Evolutionary conservation across 73 alveolate genomes (phyloP), one percentile per base, ranked within the genome.

Genomic region (Breviolum minutum): DNA sequence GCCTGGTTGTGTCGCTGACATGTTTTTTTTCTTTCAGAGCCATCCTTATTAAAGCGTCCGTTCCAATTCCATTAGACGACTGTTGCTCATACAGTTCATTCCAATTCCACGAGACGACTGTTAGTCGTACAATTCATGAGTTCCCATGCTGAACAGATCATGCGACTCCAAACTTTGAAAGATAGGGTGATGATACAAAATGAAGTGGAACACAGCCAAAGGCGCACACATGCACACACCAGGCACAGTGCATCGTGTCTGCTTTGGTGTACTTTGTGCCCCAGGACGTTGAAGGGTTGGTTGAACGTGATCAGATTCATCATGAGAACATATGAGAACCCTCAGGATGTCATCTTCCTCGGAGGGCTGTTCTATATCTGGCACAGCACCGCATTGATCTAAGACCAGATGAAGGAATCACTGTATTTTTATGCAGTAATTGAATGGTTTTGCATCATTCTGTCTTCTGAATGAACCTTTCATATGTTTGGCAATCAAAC

Each of bases 251-350:
- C 70, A 54, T 81, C 69, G 90, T 81, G 90, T n/a, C 90, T 13
- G 90, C 90, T 81, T 81, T 81, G 90, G 90, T 81, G 90, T 81
- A 81, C 90, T 81, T 81, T 30, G 90, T 81, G 90, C 90, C 90
- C 54, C 90, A 81, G 90, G 90, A 81, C 60, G 0, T 40, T 40
- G 54, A 40, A 40, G 54, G 54, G 54, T 40, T 40, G 3, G 54
- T 40, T 40, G 54, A 40, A 40, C 54, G 54, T 40, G 6, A 14
- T 68, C 24, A 68, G 77, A 68, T 68, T 68, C 8, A 22, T 17
- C 24, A 22, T 17, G 54, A 40, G 54, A 40, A 40, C n/a, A n/a
- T n/a, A n/a, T n/a, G n/a, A n/a, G n/a, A n/a, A n/a, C n/a, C n/a
- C n/a, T n/a, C n/a, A n/a, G 90, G 90, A 81, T 24, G 70, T 81